Conservation (phyloP, 208 protist species). For the Baffinella frigidus region DNA sequence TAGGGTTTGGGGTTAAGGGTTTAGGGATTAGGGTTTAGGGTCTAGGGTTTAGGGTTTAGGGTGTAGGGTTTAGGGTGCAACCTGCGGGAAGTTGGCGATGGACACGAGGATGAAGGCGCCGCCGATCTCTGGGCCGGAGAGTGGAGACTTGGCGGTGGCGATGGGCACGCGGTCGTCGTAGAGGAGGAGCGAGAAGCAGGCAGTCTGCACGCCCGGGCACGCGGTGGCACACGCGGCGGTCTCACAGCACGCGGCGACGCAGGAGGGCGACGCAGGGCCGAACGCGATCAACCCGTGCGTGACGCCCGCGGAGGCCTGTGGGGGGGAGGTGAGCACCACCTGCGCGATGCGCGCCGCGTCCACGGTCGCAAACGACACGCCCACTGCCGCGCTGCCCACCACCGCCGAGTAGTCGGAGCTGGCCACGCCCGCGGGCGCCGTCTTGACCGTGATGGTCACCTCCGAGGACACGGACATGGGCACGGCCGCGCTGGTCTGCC, state of each 20-base stretch:
- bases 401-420: not conserved
- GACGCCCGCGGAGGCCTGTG: not conserved
- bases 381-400: too few relatives aligned
- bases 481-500: not conserved
- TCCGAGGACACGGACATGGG: not conserved
- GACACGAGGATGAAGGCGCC: not conserved
- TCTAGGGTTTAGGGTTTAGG: too few relatives aligned
- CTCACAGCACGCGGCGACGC: not conserved
- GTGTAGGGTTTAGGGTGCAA: too few relatives aligned
- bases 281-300: not conserved
- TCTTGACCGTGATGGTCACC: not conserved
- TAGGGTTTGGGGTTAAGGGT: too few relatives aligned
- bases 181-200: not conserved
- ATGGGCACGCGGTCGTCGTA: not conserved
- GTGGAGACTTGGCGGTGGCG: not conserved
- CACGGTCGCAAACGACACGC: too few relatives aligned
- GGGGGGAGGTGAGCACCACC: not conserved
- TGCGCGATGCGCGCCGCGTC: not conserved
- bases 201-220: not conserved
- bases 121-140: not conserved
- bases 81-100: not conserved
- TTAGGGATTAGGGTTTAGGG: too few relatives aligned
- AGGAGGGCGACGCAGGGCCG: not conserved
- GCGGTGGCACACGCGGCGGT: not conserved
- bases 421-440: not conserved